Evolutionary conservation across 768 basidiomycete species (phyloP), one percentile per base, ranked within the genome.

Genomic region (Terana coerulea): DNA sequence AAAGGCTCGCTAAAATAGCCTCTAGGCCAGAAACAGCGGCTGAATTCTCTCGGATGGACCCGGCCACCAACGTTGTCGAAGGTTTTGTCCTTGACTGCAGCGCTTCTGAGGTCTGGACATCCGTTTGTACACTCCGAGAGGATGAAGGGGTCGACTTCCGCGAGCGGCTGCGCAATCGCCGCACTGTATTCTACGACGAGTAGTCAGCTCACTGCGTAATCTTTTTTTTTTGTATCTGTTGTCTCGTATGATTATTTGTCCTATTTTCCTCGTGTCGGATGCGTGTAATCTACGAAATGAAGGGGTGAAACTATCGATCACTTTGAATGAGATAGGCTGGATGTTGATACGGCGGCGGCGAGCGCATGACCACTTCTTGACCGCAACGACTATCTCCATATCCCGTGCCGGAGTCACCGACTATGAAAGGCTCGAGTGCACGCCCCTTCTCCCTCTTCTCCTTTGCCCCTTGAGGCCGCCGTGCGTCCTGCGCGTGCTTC

Each of bases 401-500:
- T 46, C 15, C 35, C 17, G 19, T n/a, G 30, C 21, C 14, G 5
- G 29, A 17, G 45, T 7, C 30, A 19, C 21, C 43, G 19, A 46
- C 17, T 34, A 46, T 46, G 45, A 33, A 46, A 46, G 19, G 17
- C 30, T n/a, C n/a, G n/a, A 33, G 19, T 19, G 19, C 15, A 46
- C 45, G 31, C 45, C 28, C 31, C 39, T 45, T 47, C 40, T 48
- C 35, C 35, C 40, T 52, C 50, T 31, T 56, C 36, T 48, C 51
- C n/a, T 37, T 30, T 52, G 22, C 42, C 50, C 50, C 36, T 46
- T 44, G 42, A 39, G 49, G 49, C 54, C 49, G 39, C 36, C 54
- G 42, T 49, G 53, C 45, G 31, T 51, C 31, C 34, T 29, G 33
- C 50, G 37, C 53, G 53, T 49, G 53, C 42, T 31, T n/a, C n/a